These are phyloP conservation scores for Coniosporium apollinis DNA, from an alignment of 495 filamentous ascomycete genomes.

Conservation along the genomic window DNA sequence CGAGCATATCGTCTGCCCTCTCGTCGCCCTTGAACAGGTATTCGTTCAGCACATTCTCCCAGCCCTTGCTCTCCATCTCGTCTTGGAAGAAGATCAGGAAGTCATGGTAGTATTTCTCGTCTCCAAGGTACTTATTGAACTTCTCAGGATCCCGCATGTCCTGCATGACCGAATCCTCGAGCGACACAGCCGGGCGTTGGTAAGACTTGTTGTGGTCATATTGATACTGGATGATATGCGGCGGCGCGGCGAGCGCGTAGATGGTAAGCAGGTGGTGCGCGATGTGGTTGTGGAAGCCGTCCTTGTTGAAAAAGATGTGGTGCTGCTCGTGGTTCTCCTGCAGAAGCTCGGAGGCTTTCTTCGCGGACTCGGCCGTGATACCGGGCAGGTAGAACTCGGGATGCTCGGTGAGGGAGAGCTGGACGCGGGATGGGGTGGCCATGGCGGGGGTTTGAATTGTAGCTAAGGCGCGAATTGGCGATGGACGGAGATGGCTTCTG, in stretches of 20 bases:
- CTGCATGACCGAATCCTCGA: constrained; percentile 28
- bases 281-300: constrained; percentile 50
- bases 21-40: constrained; percentile 49
- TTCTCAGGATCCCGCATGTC: constrained; percentile 34
- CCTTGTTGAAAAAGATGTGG: constrained; percentile 62
- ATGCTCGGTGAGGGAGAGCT: constrained; percentile 36
- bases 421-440: constrained; percentile 48
- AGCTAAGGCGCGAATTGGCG: too few relatives aligned
- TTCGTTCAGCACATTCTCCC: constrained; percentile 38
- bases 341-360: constrained; percentile 43
- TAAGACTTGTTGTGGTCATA: constrained; percentile 45
- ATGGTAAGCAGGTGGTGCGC: constrained; percentile 58
- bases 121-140: constrained; percentile 36
- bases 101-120: constrained; percentile 41
- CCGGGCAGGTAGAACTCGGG: constrained; percentile 37
- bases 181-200: constrained; percentile 34
- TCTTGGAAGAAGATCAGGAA: constrained; percentile 57
- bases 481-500: too few relatives aligned
- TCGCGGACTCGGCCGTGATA: constrained; percentile 39
- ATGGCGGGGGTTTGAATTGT: constrained; percentile 24
- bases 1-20: constrained; percentile 42
- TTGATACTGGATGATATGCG: constrained; percentile 35
- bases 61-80: constrained; percentile 48
- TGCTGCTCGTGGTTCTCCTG: constrained; percentile 58
- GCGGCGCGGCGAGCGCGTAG: constrained; percentile 52